Evolutionary conservation across 2,329 filamentous ascomycete species (phyloP).

Genomic region (Rhynchosporium graminicola): DNA sequence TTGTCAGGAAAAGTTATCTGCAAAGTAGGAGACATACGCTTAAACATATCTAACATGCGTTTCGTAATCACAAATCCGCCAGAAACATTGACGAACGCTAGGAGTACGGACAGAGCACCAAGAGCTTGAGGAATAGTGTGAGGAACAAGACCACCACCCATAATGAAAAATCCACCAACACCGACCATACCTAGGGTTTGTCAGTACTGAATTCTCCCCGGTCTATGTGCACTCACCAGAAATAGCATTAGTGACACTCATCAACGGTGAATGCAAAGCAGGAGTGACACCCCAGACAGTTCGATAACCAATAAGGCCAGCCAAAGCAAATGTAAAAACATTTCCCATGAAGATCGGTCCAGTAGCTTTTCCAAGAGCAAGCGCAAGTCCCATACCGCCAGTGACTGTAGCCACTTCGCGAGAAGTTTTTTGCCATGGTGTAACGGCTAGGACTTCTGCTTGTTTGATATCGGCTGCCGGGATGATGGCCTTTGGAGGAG

Average conservation of each 20-base stretch:
- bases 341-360: slow-evolving; percentile 87
- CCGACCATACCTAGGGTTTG: slow-evolving; percentile 70
- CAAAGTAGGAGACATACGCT: slow-evolving; percentile 50
- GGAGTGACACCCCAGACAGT: slow-evolving; percentile 86
- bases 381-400: slow-evolving; percentile 72
- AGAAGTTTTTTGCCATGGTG: slow-evolving; percentile 78
- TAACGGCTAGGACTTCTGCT: slow-evolving; percentile 64
- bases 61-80: slow-evolving; percentile 92
- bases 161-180: slow-evolving; percentile 83
- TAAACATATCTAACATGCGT: slow-evolving; percentile 92
- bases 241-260: slow-evolving; percentile 93
- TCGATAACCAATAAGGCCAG: slow-evolving; percentile 83
- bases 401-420: slow-evolving; percentile 75
- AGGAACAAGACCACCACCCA: slow-evolving; percentile 78
- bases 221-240: slow-evolving; percentile 55
- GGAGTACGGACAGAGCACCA: slow-evolving; percentile 75
- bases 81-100: slow-evolving; percentile 86
- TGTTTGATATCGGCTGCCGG: slow-evolving; percentile 52
- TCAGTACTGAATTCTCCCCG: slow-evolving; percentile 29
- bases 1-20: slow-evolving; percentile 2
- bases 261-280: slow-evolving; percentile 82
- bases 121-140: slow-evolving; percentile 77
- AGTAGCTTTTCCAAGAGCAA: slow-evolving; percentile 79
- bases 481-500: slow-evolving; percentile 53
- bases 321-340: slow-evolving; percentile 79